Base-by-base conservation (phyloP, 2,329 filamentous ascomycete species). In the Diaporthe velutina region DNA sequence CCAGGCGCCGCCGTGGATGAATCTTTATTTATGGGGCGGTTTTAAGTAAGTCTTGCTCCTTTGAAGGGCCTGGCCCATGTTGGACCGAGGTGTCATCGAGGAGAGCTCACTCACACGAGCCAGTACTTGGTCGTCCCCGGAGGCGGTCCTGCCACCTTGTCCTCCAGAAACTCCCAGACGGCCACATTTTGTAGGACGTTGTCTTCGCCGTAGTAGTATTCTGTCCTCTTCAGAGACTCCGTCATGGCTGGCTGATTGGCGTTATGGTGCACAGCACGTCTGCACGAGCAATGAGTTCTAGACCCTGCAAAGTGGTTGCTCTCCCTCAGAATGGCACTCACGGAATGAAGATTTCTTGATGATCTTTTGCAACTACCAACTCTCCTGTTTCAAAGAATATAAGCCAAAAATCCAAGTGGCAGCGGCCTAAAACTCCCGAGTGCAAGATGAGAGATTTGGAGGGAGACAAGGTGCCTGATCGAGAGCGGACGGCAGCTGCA, bases 1-100 rank as follows among this genome's bases (percentile, higher is more conserved):
- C 91, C 91, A 93, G 75, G 87, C 90, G 76, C 91, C 91, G 77
- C 91, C 91, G 80, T 93, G 91, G 79, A 93, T 86, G 81, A 87
- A 92, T 75, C 86, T 76, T 61, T 22, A n/a, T 54, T 48, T 30
- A n/a, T 48, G 12, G 33, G 22, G 19, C 40, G 40, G 30, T 30
- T 4, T 22, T 22, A 28, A 42, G 40, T 60, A 42, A 55, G 22
- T 40, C 35, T 13, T 40, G n/a, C 2, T 17, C 12, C 30, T 33
- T 12, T 58, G n/a, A 13, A 12, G 10, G 19, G 5, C n/a, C n/a
- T n/a, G n/a, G n/a, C 25, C 3, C 33, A 50, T 22, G 71, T 9
- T 17, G 42, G 25, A 9, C 7, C 5, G 50, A 17, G 40, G 10
- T 17, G 35, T 55, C 30, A 9, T 22, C 12, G 35, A 30, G 52